These are phyloP conservation scores for Curvularia sp. DNA, from an alignment of 2,329 filamentous ascomycete species.

Conservation along the genomic window DNA sequence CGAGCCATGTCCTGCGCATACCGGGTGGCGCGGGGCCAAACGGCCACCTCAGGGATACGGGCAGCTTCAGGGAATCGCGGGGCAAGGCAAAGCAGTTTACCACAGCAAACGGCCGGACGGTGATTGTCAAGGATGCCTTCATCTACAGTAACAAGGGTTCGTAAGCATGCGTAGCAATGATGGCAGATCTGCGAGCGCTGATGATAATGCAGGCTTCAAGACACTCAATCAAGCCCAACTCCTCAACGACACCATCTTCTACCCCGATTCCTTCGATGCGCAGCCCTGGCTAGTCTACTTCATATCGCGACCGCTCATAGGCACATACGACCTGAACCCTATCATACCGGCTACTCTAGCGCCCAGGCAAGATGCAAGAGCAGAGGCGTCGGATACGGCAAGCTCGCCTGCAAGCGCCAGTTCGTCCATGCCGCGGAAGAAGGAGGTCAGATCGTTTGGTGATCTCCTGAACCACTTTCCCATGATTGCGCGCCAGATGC, in stretches of 20 bases:
- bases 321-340: conserved; percentile 77
- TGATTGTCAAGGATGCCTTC: conserved; percentile 91
- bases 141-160: conserved; percentile 96
- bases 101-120: conserved; percentile 89
- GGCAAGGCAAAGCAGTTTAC: conserved; percentile 94
- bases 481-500: conserved; percentile 96
- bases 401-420: conserved; percentile 36
- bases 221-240: conserved; percentile 87
- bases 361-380: conserved; percentile 28
- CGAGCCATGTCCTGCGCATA: conserved; percentile 93
- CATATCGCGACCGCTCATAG: conserved; percentile 87
- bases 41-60: conserved; percentile 59
- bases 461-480: conserved; percentile 92
- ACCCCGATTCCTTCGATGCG: conserved; percentile 85
- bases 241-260: conserved; percentile 83
- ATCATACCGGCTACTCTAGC: conserved; percentile 67
- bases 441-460: conserved; percentile 88
- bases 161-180: not conserved
- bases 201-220: conserved; percentile 76
- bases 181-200: conserved; percentile 12
- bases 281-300: conserved; percentile 97
- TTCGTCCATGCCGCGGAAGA: conserved; percentile 70
- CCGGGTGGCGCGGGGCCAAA: conserved; percentile 61
- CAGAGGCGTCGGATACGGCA: conserved; percentile 11
- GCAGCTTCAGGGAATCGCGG: conserved; percentile 77